Evolutionary conservation across 257 asterid genomes (phyloP).

Genomic region (Plectranthus barbatus): DNA sequence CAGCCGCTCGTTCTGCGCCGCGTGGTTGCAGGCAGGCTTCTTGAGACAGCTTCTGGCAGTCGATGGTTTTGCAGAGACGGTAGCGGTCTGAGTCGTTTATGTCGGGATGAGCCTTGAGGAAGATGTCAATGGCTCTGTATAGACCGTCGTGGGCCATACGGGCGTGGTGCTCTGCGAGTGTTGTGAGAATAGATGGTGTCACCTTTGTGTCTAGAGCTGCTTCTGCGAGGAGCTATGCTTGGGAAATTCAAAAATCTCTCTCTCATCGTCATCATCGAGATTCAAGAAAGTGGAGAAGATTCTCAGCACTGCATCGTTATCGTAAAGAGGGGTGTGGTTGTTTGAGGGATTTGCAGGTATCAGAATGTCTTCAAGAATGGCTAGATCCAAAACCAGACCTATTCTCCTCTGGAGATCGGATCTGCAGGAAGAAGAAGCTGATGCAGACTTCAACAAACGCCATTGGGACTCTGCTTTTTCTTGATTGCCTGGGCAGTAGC

Average conservation of each 20-base stretch:
- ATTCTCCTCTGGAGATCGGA: conserved; percentile 86
- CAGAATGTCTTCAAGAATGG: conserved; percentile 84
- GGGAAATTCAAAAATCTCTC: conserved; percentile 78
- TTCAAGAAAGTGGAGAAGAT: conserved; percentile 82
- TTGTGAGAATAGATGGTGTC: conserved; percentile 54
- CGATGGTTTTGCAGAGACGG: conserved; percentile 79
- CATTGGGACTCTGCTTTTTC: conserved; percentile 82
- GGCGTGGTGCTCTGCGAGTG: conserved; percentile 76
- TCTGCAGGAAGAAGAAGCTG: conserved; percentile 62
- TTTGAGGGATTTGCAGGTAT: conserved; percentile 56
- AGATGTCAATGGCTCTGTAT: conserved; percentile 82
- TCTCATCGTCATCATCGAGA: conserved; percentile 75
- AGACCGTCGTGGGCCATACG: conserved; percentile 70
- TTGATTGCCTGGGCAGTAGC: conserved; percentile 66
- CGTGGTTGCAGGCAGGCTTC: conserved; percentile 99
- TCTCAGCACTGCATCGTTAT: conserved; percentile 58
- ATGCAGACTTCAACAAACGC: conserved; percentile 70
- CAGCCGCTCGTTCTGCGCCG: conserved; percentile 87
- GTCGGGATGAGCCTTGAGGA: conserved; percentile 95
- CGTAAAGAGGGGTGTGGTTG: conserved; percentile 55
- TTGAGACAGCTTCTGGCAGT: conserved; percentile 79
- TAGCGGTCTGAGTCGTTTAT: conserved; percentile 81
- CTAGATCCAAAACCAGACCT: conserved; percentile 80
- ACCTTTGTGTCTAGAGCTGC: conserved; percentile 70
- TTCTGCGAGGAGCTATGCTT: conserved; percentile 92